phyloP scores from a whole-genome alignment of 169 alveolate genomes.

The Plasmodium gonderi region DNA sequence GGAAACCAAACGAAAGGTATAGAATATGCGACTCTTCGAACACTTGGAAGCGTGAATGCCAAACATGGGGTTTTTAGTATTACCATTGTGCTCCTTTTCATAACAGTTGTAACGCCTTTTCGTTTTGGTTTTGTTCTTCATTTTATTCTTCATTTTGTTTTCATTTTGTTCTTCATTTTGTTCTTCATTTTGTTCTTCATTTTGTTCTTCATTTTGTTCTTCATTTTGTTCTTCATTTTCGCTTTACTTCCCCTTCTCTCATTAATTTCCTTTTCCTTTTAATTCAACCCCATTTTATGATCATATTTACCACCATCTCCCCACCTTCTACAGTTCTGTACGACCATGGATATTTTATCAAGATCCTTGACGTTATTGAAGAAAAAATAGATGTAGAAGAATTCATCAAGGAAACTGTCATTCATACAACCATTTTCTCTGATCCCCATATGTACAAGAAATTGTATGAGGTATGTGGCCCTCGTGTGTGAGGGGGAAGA shows the following conservation, averaged over 20 bases:
- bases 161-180: no score
- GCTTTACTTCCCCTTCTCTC: no score
- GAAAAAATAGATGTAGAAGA: conserved; percentile 13
- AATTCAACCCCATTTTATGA: not conserved
- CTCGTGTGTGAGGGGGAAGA: not conserved
- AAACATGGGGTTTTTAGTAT: not conserved
- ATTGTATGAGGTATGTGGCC: conserved; percentile 34
- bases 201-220: no score
- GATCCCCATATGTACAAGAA: conserved; percentile 43
- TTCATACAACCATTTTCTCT: conserved; percentile 47
- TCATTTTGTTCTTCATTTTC: no score
- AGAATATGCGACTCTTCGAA: no score
- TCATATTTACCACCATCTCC: not conserved
- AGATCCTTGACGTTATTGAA: conserved; percentile 13
- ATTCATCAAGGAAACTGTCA: conserved; percentile 1
- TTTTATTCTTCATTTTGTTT: no score
- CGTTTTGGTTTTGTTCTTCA: no score
- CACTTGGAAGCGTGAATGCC: no score
- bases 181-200: no score
- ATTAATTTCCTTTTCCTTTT: not conserved
- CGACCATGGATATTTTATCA: conserved; percentile 14
- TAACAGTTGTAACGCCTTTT: no score
- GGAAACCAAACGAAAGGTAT: conserved; percentile 66
- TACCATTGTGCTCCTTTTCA: not conserved
- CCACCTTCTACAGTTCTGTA: conserved; percentile 15